Base-by-base conservation (phyloP, 1,284 basidiomycete genomes). In the Hemileia vastatrix region DNA sequence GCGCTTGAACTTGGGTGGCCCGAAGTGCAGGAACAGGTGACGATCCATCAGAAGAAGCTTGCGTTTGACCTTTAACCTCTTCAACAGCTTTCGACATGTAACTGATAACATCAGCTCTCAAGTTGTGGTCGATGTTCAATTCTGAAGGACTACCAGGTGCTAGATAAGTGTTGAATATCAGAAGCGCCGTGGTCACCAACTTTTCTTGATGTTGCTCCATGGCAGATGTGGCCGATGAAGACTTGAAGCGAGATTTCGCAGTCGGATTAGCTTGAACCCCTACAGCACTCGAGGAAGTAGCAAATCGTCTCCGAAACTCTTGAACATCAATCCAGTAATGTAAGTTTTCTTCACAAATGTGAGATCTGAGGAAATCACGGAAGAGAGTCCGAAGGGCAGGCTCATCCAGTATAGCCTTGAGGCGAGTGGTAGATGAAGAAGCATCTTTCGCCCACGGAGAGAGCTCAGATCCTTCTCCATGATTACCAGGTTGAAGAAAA, bases 191-290 rank as follows among this genome's bases (percentile, higher is more conserved):
- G 68, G 88, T 85, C 70, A 97, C 92, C 68, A 98, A 81, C 49
- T 90, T 84, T 76, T 94, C 90, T 80, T 98, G 93, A 77, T 98
- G 94, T 70, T 84, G 86, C 78, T 97, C 94, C 94, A 97, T 97
- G 3, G 92, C 89, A 51, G 67, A 70, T 31, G 66, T 62, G 5
- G 68, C 70, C 3, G 57, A 62, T 11, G 64, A 62, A 24, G 47
- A n/a, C 53, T 54, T 2, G 40, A 32, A 3, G 50, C n/a, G n/a
- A n/a, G n/a, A n/a, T n/a, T n/a, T n/a, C n/a, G n/a, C n/a, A n/a
- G n/a, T n/a, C 50, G 53, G 57, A 67, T 60, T 49, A 64, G 58
- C 54, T 67, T 65, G 32, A 55, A 83, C 82, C 9, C 89, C 88
- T 62, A 87, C 84, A 4, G 94, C 90, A 69, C 87, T 91, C 3